Percentiles rank a stretch among this genome's conserved stretches.
phyloP scores from a whole-genome alignment of 768 basidiomycete species.

The Scleroderma bovista region DNA sequence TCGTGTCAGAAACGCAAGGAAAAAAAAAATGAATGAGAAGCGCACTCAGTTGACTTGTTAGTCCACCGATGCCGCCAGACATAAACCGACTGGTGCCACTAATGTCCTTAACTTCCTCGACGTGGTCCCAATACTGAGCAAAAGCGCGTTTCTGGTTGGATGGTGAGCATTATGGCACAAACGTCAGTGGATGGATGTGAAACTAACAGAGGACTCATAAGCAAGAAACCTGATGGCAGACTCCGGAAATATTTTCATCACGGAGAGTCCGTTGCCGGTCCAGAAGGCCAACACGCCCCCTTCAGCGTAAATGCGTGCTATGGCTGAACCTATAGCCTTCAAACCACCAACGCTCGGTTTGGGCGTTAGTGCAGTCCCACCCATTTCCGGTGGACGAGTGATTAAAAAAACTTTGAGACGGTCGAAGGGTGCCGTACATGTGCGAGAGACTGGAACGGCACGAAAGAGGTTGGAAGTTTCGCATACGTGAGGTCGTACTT shows the following conservation, averaged over 20 bases:
- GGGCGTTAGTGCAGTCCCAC: slow-evolving; percentile 43
- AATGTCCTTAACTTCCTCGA: slow-evolving; percentile 83
- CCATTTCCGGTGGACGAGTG: slow-evolving; percentile 74
- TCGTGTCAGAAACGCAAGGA: slow-evolving; percentile 11
- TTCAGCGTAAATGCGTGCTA: slow-evolving; percentile 80
- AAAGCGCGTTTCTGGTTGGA: slow-evolving; percentile 81
- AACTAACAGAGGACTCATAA: slow-evolving; percentile 86
- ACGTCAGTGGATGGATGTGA: slow-evolving; percentile 7
- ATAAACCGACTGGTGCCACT: slow-evolving; percentile 90
- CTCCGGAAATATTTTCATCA: slow-evolving; percentile 95
- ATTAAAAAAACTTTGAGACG: slow-evolving; percentile 95
- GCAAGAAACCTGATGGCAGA: slow-evolving; percentile 98
- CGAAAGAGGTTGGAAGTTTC: slow-evolving; percentile 5
- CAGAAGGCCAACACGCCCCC: slow-evolving; percentile 90
- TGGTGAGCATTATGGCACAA: slow-evolving; percentile 14
- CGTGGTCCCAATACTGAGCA: slow-evolving; percentile 85
- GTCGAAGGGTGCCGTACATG: slow-evolving; percentile 97
- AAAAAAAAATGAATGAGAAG: slow-evolving; percentile 10
- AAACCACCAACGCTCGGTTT: slow-evolving; percentile 46
- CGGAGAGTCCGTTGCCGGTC: slow-evolving; percentile 95
- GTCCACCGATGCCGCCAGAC: slow-evolving; percentile 94
- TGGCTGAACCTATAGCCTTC: slow-evolving; percentile 64
- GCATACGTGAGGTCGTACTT: slow-evolving; percentile 20
- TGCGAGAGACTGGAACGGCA: slow-evolving; percentile 72
- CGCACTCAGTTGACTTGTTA: slow-evolving; percentile 84